Base-by-base conservation (phyloP, 2,329 filamentous ascomycete genomes). In the Neospermospora avenae region DNA sequence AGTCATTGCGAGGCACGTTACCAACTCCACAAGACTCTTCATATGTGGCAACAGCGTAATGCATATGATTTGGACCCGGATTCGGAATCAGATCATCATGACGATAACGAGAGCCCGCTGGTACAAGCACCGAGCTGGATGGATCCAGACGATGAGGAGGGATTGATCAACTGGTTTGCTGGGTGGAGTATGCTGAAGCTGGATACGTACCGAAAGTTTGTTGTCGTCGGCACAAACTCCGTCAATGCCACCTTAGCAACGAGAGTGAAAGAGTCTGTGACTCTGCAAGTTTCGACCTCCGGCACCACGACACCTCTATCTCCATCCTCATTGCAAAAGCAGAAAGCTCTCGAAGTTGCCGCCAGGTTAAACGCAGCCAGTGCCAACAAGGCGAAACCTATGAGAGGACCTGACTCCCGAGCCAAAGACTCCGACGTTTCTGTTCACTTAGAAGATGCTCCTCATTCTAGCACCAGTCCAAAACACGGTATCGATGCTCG, bases 101-200 rank as follows among this genome's bases (percentile, higher is more conserved):
- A 45, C 14, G 56, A 64, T 25, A 11, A 25, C n/a, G 68, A 72
- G 6, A 71, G 68, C 22, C 73, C 77, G 3, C 66, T 86, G 5
- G 68, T 81, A 1, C 79, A 77, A 68, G 80, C 80, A 0, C 77
- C 78, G 14, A 66, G 74, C 3, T 70, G 64, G 1, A 81, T 87
- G 48, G 79, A 85, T 58, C 75, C 78, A 0, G 81, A 83, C 57
- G 84, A 87, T 62, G 85, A 88, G 67, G 81, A 85, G 67, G 84
- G 80, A 59, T 73, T 88, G 28, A 78, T 87, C 10, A 83, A 85
- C 63, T 86, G 82, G 80, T 87, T 86, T 69, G 83, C 81, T 1
- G 81, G 77, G 71, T 87, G 84, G 84, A 76, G 82, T 0, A 73
- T 76, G 34, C 61, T 71, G 58, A 78, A 79, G 31, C 67, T 83